Conservation (phyloP, 345 rosid species). For the Gossypium rotundifolium region DNA sequence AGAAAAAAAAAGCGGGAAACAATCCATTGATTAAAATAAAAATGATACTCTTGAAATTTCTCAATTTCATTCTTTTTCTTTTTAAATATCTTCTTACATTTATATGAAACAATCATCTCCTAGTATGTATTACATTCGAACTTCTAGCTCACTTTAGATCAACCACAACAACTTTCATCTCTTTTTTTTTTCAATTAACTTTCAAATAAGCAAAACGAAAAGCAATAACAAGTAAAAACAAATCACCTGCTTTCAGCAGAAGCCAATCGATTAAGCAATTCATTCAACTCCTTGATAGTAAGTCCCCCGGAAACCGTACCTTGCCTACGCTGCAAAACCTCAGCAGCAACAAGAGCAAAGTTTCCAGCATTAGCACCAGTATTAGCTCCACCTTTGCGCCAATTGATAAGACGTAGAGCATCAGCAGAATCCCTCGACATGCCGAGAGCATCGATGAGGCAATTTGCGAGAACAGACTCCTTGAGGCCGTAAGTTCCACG, state of each 20-base stretch:
- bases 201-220: neutral
- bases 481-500: constrained; percentile 88
- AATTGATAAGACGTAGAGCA: constrained; percentile 79
- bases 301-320: constrained; percentile 73
- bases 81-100: neutral
- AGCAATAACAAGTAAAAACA: neutral
- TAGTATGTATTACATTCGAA: neutral
- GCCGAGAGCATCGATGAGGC: constrained; percentile 80
- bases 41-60: neutral
- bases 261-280: constrained; percentile 75
- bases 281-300: constrained; percentile 67
- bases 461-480: constrained; percentile 83
- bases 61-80: neutral
- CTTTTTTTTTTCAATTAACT: too few species aligned
- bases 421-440: constrained; percentile 86
- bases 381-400: constrained; percentile 87
- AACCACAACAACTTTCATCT: too few species aligned
- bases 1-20: neutral
- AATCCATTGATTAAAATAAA: neutral
- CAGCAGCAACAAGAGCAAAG: constrained; percentile 70
- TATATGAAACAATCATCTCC: neutral
- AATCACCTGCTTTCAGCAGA: constrained; percentile 63
- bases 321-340: constrained; percentile 57
- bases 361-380: constrained; percentile 79
- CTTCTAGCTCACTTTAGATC: too few species aligned